Base-by-base conservation (phyloP, 2,329 filamentous ascomycete species). In the Phoma sp. region DNA sequence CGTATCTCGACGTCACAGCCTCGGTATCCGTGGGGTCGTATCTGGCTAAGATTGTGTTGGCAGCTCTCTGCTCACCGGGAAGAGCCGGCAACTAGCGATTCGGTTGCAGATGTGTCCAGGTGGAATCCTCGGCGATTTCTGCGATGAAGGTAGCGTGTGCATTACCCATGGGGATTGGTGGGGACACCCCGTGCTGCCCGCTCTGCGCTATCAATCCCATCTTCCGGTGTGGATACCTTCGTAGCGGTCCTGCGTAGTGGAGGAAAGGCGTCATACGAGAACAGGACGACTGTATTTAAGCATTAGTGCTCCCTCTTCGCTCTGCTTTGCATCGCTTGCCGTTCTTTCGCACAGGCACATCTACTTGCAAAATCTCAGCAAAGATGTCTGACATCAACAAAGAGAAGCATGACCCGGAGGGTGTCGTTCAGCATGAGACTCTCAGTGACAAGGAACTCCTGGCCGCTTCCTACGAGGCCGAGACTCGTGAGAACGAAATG, bases 401-500 rank as follows among this genome's bases (percentile, higher is more conserved):
- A 15, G 46, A 47, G 30, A 57, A 54, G 34, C 9, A 20, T 11
- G 55, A 52, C 18, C 21, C 47, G 18, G 59, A 56, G 26, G 57
- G 57, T 12, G 46, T 58, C 28, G 37, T 43, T 7, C 49, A 59
- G 6, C 47, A 57, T n/a, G 64, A 67, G 53, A 39, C 65, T 9
- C 45, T 68, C 17, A 54, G 38, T 28, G 64, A 69, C 48, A 60
- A 62, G 25, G 58, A 66, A 4, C 47, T 66, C 32, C 54, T 68
- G 62, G 57, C 36, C 25, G 58, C 67, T 61, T 83, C 83, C 59
- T 80, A 84, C 57, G 79, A 83, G 54, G 84, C 83, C 5, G 85
- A 87, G 74, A 79, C 77, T 51, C 65, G 65, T 42, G 82, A 84
- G 65, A 80, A 82, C 64, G 69, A 77, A 30, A 82, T 83, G 81